Base-by-base conservation (phyloP, 1,284 basidiomycete species). In the Tetrapyrgos nigripes region DNA sequence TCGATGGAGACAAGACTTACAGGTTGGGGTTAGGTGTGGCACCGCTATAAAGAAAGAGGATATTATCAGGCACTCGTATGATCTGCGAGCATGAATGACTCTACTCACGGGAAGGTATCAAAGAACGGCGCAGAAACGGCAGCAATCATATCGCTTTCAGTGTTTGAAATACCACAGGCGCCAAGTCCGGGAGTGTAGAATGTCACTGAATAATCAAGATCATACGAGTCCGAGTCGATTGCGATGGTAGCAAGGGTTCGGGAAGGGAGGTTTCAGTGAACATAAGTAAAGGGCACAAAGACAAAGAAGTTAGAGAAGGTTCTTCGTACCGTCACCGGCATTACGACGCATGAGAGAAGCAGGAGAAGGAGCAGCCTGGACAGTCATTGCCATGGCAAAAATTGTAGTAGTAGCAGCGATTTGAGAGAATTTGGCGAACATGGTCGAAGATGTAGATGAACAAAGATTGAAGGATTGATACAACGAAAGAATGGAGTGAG, bases 121-220 rank as follows among this genome's bases (percentile, higher is more conserved):
- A 61, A 61, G 3, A 52, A 40, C 10, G 3, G 21, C 10, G 21
- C 23, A n/a, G 51, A 19, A 21, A 51, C 46, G 3, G 59, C 59
- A 33, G 51, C 59, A 44, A 66, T 55, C 13, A 58, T 37, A n/a
- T 64, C 63, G 5, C 5, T 31, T n/a, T 23, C 31, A 17, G 51
- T 59, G 28, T 62, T 64, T 1, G 29, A 33, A 10, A 52, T 48
- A 3, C 65, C 65, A 49, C 56, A 64, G 29, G 62, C 53, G 23
- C 62, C 64, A 5, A 64, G 50, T 31, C 63, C 65, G 14, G 55
- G 45, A 17, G 50, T 45, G 27, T 53, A 60, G 28, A 49, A 60
- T 29, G 59, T 60, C 31, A 43, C 59, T 61, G n/a, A 4, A 48
- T 23, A n/a, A 13, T 31, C 3, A 26, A 19, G 13, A 31, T 33